Base-by-base conservation (phyloP, 371 early-diverging fungal genomes). In the Apophysomyces ossiformis region DNA sequence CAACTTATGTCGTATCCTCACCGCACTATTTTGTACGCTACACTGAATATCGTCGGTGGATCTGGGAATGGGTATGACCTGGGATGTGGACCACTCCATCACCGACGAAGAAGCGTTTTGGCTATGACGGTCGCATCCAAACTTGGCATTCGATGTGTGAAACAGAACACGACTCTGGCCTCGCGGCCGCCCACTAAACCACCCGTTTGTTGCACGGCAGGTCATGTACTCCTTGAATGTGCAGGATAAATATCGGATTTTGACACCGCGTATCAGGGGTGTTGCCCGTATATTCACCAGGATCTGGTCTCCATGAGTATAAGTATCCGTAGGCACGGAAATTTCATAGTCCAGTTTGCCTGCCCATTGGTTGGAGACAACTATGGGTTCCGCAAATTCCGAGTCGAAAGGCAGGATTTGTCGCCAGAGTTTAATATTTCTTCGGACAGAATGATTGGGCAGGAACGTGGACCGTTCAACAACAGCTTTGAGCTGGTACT, bases 291-390 rank as follows among this genome's bases (percentile, higher is more conserved):
- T 68, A 12, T 65, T 67, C 11, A 82, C 65, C 5, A 77, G 78
- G 32, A 82, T 76, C 35, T 67, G 44, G 21, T 79, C 82, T 7
- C 82, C 79, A 37, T 70, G 74, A n/a, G 68, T 68, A 47, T 69
- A 76, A 11, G 70, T 62, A 50, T 75, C 78, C 32, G 72, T 74
- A 9, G 83, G 80, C 43, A 79, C 63, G 32, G 66, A 68, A 64
- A 82, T 76, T 43, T 79, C 78, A 50, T 79, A 82, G n/a, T 74
- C 73, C 4, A 82, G 32, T 57, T 79, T 82, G 21, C 73, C 64
- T 16, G 68, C 63, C 83, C 83, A 82, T 63, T 72, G 72, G 54
- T 76, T 74, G 7, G 73, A 57, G 6, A 82, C 60, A 5, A 65
- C 58, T 1, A 79, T 63, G 9, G 83, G 78, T n/a, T 79, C 76